phyloP scores from a whole-genome alignment of 148 eudicot genomes.

The Vaccinium darrowii region DNA sequence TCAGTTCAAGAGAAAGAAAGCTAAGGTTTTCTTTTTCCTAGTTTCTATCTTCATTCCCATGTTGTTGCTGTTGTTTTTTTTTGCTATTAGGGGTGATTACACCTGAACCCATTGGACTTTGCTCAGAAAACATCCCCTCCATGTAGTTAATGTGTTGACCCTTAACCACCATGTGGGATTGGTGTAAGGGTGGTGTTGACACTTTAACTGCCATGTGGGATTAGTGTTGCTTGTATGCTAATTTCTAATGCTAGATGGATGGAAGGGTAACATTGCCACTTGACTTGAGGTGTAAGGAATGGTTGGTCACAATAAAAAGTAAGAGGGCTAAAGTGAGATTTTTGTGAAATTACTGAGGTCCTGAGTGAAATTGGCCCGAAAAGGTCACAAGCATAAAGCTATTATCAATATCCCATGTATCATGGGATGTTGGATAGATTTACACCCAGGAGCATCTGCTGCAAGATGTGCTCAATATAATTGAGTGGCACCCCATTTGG shows the following conservation, averaged over 20 bases:
- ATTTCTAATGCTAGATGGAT: not conserved
- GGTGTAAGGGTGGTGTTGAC: not conserved
- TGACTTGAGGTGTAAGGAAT: not conserved
- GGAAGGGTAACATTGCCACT: not conserved
- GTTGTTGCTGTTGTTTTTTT: not conserved
- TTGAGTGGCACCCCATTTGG: not conserved
- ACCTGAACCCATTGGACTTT: not conserved
- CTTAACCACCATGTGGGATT: not conserved
- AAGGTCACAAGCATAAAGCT: not conserved
- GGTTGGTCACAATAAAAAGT: not conserved
- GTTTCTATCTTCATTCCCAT: not conserved
- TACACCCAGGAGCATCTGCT: not conserved
- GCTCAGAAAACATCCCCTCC: not conserved
- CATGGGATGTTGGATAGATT: not conserved
- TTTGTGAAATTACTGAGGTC: not conserved
- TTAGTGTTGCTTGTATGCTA: not conserved
- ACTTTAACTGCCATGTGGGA: not conserved
- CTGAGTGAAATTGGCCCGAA: not conserved
- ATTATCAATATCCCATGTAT: not conserved
- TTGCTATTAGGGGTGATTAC: not conserved
- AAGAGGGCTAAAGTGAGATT: not conserved
- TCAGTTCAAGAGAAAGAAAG: conserved; percentile 75
- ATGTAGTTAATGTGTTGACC: not conserved
- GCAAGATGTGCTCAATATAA: not conserved
- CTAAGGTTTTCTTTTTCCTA: conserved; percentile 49